Base-by-base conservation (phyloP, 2,329 filamentous ascomycete genomes). In the Fusarium illudens region DNA sequence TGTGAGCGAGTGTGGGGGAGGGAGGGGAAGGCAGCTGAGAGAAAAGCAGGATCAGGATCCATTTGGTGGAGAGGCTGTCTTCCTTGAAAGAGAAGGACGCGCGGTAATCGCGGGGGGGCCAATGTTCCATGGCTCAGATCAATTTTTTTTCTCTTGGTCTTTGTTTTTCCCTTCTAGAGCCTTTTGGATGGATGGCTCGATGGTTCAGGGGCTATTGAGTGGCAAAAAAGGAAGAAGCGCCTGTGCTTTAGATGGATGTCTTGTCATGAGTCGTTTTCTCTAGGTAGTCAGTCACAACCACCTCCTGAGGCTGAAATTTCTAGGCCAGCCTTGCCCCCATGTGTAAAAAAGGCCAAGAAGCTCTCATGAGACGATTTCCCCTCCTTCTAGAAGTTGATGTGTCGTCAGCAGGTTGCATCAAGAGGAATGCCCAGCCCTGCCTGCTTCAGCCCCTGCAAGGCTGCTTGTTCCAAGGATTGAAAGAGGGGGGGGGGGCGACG, bases 31-130 rank as follows among this genome's bases (percentile, higher is more conserved):
- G 13, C 13, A 30, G 30, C 48, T 50, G 48, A 50, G 49, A 34
- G 46, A 25, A 29, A 46, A 29, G 17, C 42, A 46, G 22, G 48
- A 49, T 50, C 10, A 32, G 17, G 19, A 52, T 42, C 36, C 51
- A 54, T 42, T 37, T 30, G 36, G 51, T 54, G 51, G 51, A 54
- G 51, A 42, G 34, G 51, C 13, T 36, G 12, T 30, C 11, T 49
- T 20, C 15, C 59, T 66, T 51, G 53, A 53, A 37, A 13, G 53
- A n/a, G 22, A 55, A 36, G 54, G 61, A 52, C 50, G 30, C 56
- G 66, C 66, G 66, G 66, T 67, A 60, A 69, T 68, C 66, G 65
- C 65, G 62, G 50, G 69, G 64, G 46, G 29, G 30, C n/a, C 49
- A 29, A 51, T 17, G 13, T 27, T 19, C 19, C n/a, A 54, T n/a